Percentiles rank a stretch among this genome's conserved stretches.
Conservation (phyloP, 2,329 filamentous ascomycete species). For the Pseudogymnoascus sp. region DNA sequence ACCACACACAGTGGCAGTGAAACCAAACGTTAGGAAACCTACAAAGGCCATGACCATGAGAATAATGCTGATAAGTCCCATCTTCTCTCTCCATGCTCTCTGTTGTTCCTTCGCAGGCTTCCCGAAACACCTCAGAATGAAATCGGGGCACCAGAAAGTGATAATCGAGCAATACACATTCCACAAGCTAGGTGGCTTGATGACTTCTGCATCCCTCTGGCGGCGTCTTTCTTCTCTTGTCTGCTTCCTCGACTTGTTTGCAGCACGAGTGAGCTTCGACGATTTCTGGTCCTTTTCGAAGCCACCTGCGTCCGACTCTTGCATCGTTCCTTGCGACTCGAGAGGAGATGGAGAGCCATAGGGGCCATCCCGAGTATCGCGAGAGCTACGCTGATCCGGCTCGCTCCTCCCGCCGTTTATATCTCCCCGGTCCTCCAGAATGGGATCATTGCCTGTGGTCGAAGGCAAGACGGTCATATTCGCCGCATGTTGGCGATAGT, state of each 20-base stretch:
- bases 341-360: slow-evolving; percentile 24
- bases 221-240: slow-evolving; percentile 53
- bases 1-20: slow-evolving; percentile 81
- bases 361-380: slow-evolving; percentile 26
- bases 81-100: slow-evolving; percentile 95
- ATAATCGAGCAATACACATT: slow-evolving; percentile 89
- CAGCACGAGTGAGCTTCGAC: slow-evolving; percentile 30
- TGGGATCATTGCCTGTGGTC: slow-evolving; percentile 83
- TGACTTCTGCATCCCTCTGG: slow-evolving; percentile 50
- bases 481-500: slow-evolving; percentile 90
- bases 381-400: slow-evolving; percentile 26
- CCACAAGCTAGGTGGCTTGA: slow-evolving; percentile 81
- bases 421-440: slow-evolving; percentile 69
- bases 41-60: slow-evolving; percentile 79
- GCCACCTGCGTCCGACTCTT: neutral
- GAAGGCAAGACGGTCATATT: slow-evolving; percentile 88
- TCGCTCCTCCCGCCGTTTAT: slow-evolving; percentile 25
- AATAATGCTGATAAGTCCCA: slow-evolving; percentile 93
- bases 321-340: neutral
- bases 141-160: slow-evolving; percentile 90
- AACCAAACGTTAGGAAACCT: slow-evolving; percentile 94
- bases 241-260: slow-evolving; percentile 52
- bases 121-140: slow-evolving; percentile 76
- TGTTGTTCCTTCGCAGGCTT: slow-evolving; percentile 80
- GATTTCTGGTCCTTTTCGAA: slow-evolving; percentile 3